A percentile compares a stretch with the other conserved stretches of the same genome.
Conservation (phyloP, 495 filamentous ascomycete species). For the Penicillium flavigenum region DNA sequence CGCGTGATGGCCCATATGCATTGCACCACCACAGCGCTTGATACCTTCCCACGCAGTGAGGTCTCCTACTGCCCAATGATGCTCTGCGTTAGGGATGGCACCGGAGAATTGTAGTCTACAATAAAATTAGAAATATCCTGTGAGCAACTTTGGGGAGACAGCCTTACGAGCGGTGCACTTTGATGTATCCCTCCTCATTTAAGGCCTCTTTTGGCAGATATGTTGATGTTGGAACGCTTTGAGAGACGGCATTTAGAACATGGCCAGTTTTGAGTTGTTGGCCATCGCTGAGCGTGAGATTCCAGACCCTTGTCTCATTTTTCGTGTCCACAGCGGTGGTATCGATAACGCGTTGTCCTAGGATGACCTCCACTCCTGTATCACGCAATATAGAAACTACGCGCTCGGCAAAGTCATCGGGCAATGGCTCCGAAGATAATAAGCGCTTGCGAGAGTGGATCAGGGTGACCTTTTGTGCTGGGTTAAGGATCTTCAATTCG, state of each 20-base stretch:
- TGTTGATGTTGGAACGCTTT: conserved; percentile 50
- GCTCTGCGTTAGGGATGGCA: conserved; percentile 46
- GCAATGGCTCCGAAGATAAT: conserved; percentile 65
- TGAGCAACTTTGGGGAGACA: neutral
- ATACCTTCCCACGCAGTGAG: conserved; percentile 60
- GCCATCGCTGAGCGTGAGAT: conserved; percentile 56
- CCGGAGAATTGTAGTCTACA: conserved; percentile 46
- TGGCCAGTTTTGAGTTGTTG: conserved; percentile 51
- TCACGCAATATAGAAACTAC: conserved; percentile 51
- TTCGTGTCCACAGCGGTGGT: conserved; percentile 30
- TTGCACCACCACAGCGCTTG: conserved; percentile 67
- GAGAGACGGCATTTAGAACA: conserved; percentile 61
- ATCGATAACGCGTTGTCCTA: conserved; percentile 48
- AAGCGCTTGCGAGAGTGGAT: conserved; percentile 65
- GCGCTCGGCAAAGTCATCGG: conserved; percentile 60
- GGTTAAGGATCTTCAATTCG: conserved; percentile 61
- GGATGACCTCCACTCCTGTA: conserved; percentile 55
- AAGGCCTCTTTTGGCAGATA: conserved; percentile 52
- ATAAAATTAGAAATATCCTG: neutral
- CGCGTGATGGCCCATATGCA: conserved; percentile 63
- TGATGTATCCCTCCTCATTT: conserved; percentile 56
- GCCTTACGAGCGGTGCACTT: conserved; percentile 45
- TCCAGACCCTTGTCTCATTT: conserved; percentile 46
- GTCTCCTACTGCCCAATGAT: conserved; percentile 59
- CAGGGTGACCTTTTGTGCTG: conserved; percentile 57